A percentile compares a stretch with the other conserved stretches of the same genome.
Evolutionary conservation across 202 grass and related monocot species (phyloP).

Genomic region (Cymbopogon flexuosus): DNA sequence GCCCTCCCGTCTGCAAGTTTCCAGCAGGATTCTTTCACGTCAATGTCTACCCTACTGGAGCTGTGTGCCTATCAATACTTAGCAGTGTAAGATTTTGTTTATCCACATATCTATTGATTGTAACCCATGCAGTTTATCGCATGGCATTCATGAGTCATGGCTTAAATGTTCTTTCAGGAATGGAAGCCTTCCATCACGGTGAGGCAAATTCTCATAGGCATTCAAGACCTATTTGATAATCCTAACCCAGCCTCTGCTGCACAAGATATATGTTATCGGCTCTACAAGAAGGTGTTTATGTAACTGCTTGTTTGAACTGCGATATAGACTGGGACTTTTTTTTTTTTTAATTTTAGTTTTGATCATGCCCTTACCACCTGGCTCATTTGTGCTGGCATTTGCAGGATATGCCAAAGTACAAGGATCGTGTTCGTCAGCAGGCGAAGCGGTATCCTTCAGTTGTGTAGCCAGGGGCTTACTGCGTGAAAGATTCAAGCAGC

Average conservation of each 20-base stretch:
- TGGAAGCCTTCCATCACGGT: conserved; percentile 77
- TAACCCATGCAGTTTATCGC: neutral
- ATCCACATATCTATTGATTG: neutral
- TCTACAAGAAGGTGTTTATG: conserved; percentile 50
- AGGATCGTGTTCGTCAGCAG: conserved; percentile 50
- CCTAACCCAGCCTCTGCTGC: conserved; percentile 61
- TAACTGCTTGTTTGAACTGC: neutral
- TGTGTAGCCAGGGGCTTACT: conserved; percentile 19
- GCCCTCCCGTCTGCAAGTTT: conserved; percentile 65
- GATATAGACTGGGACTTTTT: neutral
- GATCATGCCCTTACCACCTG: neutral
- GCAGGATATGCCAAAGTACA: conserved; percentile 57
- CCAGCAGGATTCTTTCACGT: conserved; percentile 71
- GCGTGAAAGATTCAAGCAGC: conserved; percentile 10
- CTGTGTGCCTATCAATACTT: conserved; percentile 75
- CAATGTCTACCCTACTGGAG: conserved; percentile 59
- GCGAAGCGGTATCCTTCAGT: conserved; percentile 51
- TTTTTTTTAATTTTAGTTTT: neutral
- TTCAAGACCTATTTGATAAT: conserved; percentile 72
- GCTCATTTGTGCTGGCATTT: conserved; percentile 19
- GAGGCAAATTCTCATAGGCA: conserved; percentile 70
- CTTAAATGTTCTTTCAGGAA: conserved; percentile 38
- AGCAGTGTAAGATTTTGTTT: conserved; percentile 44
- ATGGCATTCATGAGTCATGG: neutral
- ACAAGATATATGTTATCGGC: conserved; percentile 43